Evolutionary conservation across 2,329 filamentous ascomycete species (phyloP), one percentile per base, ranked within the genome.

Genomic region (Diaporthe ampelina): DNA sequence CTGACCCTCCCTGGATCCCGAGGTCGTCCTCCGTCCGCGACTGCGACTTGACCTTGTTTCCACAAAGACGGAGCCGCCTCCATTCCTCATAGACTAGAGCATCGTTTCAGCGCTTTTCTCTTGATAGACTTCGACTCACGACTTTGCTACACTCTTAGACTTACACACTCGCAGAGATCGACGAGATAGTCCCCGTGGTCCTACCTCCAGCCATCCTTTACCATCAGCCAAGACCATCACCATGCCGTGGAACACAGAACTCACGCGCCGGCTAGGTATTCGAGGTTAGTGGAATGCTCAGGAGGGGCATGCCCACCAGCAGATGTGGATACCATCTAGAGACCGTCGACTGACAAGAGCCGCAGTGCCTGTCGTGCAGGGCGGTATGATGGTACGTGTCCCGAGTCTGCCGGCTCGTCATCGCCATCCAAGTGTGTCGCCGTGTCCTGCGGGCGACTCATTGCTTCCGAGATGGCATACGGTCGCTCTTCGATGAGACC

Each of bases 281-380:
- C 69, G 68, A 65, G 59, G 75, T 76, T 40, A 56, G 75, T 76
- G 11, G 35, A 37, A 32, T 63, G 24, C 10, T 56, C 29, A 32
- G 24, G 21, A 26, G 26, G 26, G 19, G 4, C 57, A 21, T 5
- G 4, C 10, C 48, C 32, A 32, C 13, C n/a, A 59, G 17, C 24
- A 40, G 24, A 21, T 24, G 32, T 10, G 21, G n/a, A 43, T 13
- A 29, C n/a, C 29, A 6, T 45, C 56, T 19, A n/a, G 26, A 50
- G 29, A 65, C 19, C 21, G 7, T 17, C 50, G 59, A 76, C 81
- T 82, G 74, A 82, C 77, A 69, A 50, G 35, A 69, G 37, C 70
- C 70, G 61, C 79, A 94, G 93, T 96, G 77, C 94, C 94, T 79
- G 87, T 97, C 76, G 93, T 97, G 74, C 94, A 97, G 83, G 94